Evolutionary conservation across 2,329 filamentous ascomycete genomes (phyloP).

Genomic region (Zasmidium cellare): DNA sequence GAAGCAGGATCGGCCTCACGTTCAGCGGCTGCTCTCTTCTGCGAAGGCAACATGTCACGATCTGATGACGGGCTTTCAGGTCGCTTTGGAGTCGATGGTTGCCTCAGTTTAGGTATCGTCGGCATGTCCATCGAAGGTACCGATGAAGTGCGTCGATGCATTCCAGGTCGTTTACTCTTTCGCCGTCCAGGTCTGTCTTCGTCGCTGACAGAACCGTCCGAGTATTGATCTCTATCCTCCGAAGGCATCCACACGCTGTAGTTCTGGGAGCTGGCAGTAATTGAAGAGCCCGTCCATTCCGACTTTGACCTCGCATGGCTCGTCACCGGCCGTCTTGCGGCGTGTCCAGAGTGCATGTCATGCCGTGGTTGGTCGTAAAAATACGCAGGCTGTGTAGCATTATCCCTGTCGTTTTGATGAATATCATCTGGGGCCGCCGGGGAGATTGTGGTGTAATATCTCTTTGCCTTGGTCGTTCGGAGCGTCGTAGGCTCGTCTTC

Average conservation of each 20-base stretch:
- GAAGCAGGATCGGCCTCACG: conserved; percentile 27
- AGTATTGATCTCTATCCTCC: conserved; percentile 37
- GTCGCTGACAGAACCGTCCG: conserved; percentile 32
- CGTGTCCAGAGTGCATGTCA: conserved; percentile 10
- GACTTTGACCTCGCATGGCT: conserved; percentile 23
- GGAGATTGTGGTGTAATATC: conserved; percentile 24
- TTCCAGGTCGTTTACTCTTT: conserved; percentile 32
- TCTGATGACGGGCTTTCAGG: conserved; percentile 34
- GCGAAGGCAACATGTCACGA: conserved; percentile 20
- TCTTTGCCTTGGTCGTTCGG: conserved; percentile 25
- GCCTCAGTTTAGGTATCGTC: conserved; percentile 45
- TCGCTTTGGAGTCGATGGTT: conserved; percentile 34
- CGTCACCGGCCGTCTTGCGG: conserved; percentile 18
- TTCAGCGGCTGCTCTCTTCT: conserved; percentile 17
- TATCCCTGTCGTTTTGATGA: conserved; percentile 16
- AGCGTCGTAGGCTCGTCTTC: conserved; percentile 12
- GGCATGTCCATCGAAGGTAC: conserved; percentile 49
- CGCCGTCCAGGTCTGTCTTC: conserved; percentile 19
- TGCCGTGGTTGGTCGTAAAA: conserved; percentile 23
- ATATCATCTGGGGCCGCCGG: conserved; percentile 14
- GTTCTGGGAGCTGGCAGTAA: conserved; percentile 13
- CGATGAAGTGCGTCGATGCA: conserved; percentile 49
- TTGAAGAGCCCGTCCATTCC: conserved; percentile 28
- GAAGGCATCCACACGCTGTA: conserved; percentile 53
- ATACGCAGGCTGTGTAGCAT: conserved; percentile 23